A percentile compares a stretch with the other conserved stretches of the same genome.
Conservation (phyloP, 176 grass and related monocot genomes). For the Carex cristatella region DNA sequence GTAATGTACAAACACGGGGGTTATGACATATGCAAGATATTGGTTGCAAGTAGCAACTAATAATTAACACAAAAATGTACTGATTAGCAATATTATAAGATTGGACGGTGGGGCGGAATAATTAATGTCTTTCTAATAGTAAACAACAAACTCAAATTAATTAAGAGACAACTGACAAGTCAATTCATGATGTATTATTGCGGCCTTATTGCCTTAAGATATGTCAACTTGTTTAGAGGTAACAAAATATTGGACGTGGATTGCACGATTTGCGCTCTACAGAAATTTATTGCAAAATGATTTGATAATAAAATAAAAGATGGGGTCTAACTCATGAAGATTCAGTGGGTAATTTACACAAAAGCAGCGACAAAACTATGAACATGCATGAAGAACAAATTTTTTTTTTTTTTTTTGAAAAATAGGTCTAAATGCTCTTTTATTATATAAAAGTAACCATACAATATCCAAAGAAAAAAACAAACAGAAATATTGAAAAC, state of each 20-base stretch:
- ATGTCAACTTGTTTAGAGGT: not conserved
- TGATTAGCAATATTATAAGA: slow-evolving; percentile 9
- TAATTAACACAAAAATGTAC: not conserved
- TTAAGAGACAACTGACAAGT: slow-evolving; percentile 18
- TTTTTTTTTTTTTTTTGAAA: too few species aligned
- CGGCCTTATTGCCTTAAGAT: not conserved
- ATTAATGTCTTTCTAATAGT: slow-evolving; percentile 6
- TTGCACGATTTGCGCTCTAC: not conserved
- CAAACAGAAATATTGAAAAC: too few species aligned
- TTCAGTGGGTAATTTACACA: not conserved
- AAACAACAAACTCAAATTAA: slow-evolving; percentile 15
- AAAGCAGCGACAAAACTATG: too few species aligned
- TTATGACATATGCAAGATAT: not conserved
- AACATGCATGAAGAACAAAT: too few species aligned
- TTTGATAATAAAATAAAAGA: not conserved
- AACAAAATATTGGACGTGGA: slow-evolving; percentile 5
- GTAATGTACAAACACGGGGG: not conserved
- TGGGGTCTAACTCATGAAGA: not conserved
- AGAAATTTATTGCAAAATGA: not conserved
- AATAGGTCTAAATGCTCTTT: too few species aligned
- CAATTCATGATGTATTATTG: slow-evolving; percentile 6
- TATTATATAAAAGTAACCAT: too few species aligned
- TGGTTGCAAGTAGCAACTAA: not conserved
- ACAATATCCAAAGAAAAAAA: too few species aligned
- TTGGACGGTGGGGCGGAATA: not conserved